phyloP scores from a whole-genome alignment of 345 rosid species.

The Linum lewisii region DNA sequence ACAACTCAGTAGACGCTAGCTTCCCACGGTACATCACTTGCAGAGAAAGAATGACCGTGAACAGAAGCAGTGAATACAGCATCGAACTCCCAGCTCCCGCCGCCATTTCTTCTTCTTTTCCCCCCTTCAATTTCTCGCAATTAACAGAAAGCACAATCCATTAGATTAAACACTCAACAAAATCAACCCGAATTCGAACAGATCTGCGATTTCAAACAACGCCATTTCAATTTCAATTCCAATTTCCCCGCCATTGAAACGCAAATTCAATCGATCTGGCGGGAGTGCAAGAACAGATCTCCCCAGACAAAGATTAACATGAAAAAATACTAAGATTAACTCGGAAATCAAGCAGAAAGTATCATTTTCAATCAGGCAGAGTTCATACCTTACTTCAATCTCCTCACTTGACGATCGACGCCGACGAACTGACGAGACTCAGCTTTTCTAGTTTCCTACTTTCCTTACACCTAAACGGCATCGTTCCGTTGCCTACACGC shows the following conservation, averaged over 20 bases:
- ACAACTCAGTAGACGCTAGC: constrained; percentile 67
- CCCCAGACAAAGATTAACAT: neutral
- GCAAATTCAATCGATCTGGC: neutral
- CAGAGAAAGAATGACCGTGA: constrained; percentile 57
- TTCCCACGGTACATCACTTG: constrained; percentile 64
- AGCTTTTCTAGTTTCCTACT: no score
- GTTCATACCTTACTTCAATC: neutral
- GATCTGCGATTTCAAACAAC: no score
- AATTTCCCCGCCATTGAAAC: no score
- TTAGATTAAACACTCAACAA: neutral
- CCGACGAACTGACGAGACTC: neutral
- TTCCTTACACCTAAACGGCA: neutral
- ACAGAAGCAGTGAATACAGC: constrained; percentile 51
- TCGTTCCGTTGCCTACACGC: no score
- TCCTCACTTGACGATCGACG: no score
- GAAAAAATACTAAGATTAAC: neutral
- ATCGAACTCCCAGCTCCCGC: constrained; percentile 70
- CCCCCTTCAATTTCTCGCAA: neutral
- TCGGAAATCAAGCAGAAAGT: neutral
- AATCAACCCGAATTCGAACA: neutral
- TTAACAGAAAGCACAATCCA: neutral
- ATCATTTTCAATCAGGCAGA: neutral
- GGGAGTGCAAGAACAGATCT: neutral
- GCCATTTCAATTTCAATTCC: no score
- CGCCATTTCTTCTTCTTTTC: constrained; percentile 38